Conservation (phyloP, 352 stramenopile species). For the Phytophthora chlamydospora region DNA sequence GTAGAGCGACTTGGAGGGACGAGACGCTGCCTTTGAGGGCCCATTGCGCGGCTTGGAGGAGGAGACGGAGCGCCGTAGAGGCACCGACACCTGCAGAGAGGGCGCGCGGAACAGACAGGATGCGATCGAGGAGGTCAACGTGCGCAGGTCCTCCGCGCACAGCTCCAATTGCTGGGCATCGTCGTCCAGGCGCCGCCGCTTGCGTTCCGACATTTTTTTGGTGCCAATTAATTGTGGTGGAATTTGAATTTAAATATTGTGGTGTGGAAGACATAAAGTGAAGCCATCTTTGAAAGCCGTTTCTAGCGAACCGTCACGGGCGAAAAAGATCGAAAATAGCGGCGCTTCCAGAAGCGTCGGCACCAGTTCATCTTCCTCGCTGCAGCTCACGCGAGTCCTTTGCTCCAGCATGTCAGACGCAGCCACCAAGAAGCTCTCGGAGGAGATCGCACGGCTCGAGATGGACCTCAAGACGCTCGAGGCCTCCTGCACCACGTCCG, state of each 20-base stretch:
- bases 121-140: conserved; percentile 32
- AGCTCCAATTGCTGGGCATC: conserved; percentile 37
- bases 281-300: too few relatives aligned
- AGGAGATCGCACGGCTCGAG: conserved; percentile 80
- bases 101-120: conserved; percentile 32
- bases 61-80: conserved; percentile 16
- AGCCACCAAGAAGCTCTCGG: conserved; percentile 79
- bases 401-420: conserved; percentile 52
- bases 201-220: conserved; percentile 29
- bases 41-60: conserved; percentile 14
- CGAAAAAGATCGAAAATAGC: too few relatives aligned
- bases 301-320: too few relatives aligned
- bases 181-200: conserved; percentile 28
- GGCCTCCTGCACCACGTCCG: conserved; percentile 75
- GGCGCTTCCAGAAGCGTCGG: too few relatives aligned
- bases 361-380: not conserved
- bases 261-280: too few relatives aligned
- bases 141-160: conserved; percentile 39
- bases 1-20: conserved; percentile 40
- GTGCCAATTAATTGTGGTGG: too few relatives aligned
- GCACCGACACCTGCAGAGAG: conserved; percentile 12
- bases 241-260: too few relatives aligned
- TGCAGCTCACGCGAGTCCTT: not conserved
- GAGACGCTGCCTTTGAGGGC: conserved; percentile 5
- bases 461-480: conserved; percentile 84